Evolutionary conservation across 2,329 filamentous ascomycete species (phyloP).

Genomic region (Fusarium nygamai): DNA sequence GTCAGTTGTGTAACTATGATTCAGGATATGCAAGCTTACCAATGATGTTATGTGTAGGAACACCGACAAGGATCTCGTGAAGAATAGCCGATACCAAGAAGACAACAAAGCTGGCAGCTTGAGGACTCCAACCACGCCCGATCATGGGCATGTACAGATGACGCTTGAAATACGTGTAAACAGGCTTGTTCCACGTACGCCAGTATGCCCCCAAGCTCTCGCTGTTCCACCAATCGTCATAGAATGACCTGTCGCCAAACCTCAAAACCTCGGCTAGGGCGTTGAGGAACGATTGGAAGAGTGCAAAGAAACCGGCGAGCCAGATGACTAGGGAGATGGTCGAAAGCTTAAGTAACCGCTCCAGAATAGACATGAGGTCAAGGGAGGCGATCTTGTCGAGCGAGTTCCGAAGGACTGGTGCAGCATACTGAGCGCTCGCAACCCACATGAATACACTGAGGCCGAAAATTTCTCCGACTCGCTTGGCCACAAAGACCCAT

Average conservation of each 20-base stretch:
- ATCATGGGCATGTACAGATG: slow-evolving; percentile 92
- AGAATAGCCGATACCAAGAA: slow-evolving; percentile 90
- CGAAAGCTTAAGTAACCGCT: slow-evolving; percentile 92
- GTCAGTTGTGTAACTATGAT: slow-evolving; percentile 3
- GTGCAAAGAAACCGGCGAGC: slow-evolving; percentile 95
- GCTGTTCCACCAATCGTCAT: slow-evolving; percentile 98
- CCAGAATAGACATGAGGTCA: slow-evolving; percentile 82
- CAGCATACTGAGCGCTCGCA: slow-evolving; percentile 91
- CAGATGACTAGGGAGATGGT: slow-evolving; percentile 96
- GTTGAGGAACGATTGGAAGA: slow-evolving; percentile 94
- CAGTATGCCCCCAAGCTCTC: slow-evolving; percentile 88
- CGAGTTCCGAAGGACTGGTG: slow-evolving; percentile 88
- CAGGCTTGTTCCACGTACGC: slow-evolving; percentile 97
- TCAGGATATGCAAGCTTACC: slow-evolving; percentile 60
- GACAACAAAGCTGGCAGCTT: slow-evolving; percentile 78
- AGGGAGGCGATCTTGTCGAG: slow-evolving; percentile 86
- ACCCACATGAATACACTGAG: slow-evolving; percentile 95
- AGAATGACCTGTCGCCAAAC: slow-evolving; percentile 95
- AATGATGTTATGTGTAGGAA: slow-evolving; percentile 94
- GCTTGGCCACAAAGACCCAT: slow-evolving; percentile 88
- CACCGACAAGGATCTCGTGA: slow-evolving; percentile 91
- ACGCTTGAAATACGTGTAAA: slow-evolving; percentile 95
- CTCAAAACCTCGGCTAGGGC: slow-evolving; percentile 88
- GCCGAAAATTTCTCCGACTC: slow-evolving; percentile 78
- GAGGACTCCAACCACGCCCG: slow-evolving; percentile 80